A percentile compares a stretch with the other conserved stretches of the same genome.
Evolutionary conservation across 768 basidiomycete species (phyloP).

Genomic region (Naganishia friedmannii): DNA sequence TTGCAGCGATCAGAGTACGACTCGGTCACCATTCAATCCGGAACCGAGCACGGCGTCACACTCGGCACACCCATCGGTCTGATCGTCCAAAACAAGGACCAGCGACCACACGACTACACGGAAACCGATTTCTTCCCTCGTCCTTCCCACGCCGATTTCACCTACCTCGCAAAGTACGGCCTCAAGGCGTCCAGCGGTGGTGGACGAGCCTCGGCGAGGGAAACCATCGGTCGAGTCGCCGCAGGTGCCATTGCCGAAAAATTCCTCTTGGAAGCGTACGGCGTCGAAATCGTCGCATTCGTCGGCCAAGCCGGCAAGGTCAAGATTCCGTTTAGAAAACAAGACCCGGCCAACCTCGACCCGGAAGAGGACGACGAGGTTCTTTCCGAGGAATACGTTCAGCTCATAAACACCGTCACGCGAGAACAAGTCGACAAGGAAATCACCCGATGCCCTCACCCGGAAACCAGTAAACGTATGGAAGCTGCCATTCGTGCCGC

Average conservation of each 20-base stretch:
- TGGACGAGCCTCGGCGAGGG: conserved; percentile 88
- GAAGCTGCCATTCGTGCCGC: conserved; percentile 89
- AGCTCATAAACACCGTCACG: conserved; percentile 73
- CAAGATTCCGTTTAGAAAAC: conserved; percentile 61
- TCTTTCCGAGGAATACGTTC: conserved; percentile 71
- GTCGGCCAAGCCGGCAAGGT: conserved; percentile 95
- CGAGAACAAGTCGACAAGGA: conserved; percentile 85
- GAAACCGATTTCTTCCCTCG: conserved; percentile 97
- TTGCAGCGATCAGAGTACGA: conserved; percentile 89
- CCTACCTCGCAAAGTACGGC: conserved; percentile 95
- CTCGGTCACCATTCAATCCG: conserved; percentile 86
- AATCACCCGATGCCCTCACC: conserved; percentile 83
- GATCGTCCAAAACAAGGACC: conserved; percentile 96
- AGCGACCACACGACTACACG: conserved; percentile 95
- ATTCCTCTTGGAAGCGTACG: conserved; percentile 80
- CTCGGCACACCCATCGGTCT: conserved; percentile 96
- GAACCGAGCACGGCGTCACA: conserved; percentile 87
- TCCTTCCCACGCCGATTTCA: conserved; percentile 95
- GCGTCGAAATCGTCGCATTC: conserved; percentile 93
- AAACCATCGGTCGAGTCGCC: conserved; percentile 98
- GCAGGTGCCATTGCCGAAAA: conserved; percentile 97
- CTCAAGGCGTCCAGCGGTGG: conserved; percentile 96
- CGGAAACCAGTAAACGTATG: conserved; percentile 84
- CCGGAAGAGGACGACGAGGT: conserved; percentile 69
- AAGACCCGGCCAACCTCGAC: conserved; percentile 50